A percentile compares a stretch with the other conserved stretches of the same genome.
Evolutionary conservation across 2,329 filamentous ascomycete species (phyloP).

Genomic region (Aspergillus cejpii): DNA sequence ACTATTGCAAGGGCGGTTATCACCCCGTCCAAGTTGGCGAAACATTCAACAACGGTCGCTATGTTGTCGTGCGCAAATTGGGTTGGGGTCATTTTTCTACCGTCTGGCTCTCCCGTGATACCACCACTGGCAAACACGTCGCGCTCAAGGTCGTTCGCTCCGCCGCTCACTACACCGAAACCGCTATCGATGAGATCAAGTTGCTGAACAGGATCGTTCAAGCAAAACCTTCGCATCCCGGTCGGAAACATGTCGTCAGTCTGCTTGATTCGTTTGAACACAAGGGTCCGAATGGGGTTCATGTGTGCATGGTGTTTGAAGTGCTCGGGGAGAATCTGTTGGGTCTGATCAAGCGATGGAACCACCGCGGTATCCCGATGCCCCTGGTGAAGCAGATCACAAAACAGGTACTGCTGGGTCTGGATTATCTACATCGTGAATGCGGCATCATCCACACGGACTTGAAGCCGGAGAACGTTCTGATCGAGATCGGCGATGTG

Average conservation of each 20-base stretch:
- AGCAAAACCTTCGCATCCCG: constrained; percentile 89
- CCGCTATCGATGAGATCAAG: constrained; percentile 97
- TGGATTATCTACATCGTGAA: constrained; percentile 95
- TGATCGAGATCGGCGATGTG: constrained; percentile 98
- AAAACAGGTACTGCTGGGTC: constrained; percentile 88
- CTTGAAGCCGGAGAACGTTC: constrained; percentile 92
- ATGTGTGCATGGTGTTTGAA: constrained; percentile 99
- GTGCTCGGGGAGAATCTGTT: constrained; percentile 92
- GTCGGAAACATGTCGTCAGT: constrained; percentile 90
- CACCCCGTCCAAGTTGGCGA: constrained; percentile 92
- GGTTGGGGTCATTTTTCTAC: constrained; percentile 99
- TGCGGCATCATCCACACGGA: constrained; percentile 99
- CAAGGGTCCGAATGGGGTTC: constrained; percentile 89
- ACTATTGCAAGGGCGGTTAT: constrained; percentile 99
- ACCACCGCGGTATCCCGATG: constrained; percentile 95
- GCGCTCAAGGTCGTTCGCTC: constrained; percentile 96
- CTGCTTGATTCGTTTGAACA: constrained; percentile 95
- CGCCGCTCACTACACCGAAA: constrained; percentile 97
- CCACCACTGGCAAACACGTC: constrained; percentile 83
- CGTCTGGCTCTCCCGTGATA: constrained; percentile 79
- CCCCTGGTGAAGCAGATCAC: constrained; percentile 96
- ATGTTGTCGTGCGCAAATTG: constrained; percentile 91
- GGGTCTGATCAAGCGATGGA: constrained; percentile 96
- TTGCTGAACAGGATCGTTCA: constrained; percentile 93
- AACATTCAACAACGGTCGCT: constrained; percentile 95